Base-by-base conservation (phyloP, 805 yeast genomes). In the Metschnikowia continentalis region DNA sequence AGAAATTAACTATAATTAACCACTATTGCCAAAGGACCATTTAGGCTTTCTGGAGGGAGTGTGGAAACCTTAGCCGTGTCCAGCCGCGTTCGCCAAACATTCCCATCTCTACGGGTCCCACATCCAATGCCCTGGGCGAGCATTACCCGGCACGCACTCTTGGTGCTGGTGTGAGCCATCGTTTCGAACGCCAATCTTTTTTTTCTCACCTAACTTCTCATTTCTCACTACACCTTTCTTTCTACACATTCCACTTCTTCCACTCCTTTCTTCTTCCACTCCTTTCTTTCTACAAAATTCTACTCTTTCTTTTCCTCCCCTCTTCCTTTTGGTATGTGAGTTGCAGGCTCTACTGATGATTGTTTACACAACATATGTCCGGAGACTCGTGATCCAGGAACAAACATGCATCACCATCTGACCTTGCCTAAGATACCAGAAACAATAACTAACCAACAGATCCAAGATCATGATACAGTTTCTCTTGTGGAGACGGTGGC, bases 401-500 rank as follows among this genome's bases (percentile, higher is more conserved):
- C 43, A 71, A 37, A 82, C 96, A 89, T 89, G 96, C 96, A 89
- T 89, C 96, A 89, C 96, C 96, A 89, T 86, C 96, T 89, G 96
- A 88, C 65, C 32, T 60, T 51, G 41, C 32, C 50, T 36, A 10
- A 26, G 11, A 15, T 43, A 2, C 22, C n/a, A 20, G 10, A 14
- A 14, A 20, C 38, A 35, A 7, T n/a, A 35, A 33, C 46, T 42
- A 42, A 42, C 46, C 14, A 14, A 10, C 38, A 42, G 46, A 11
- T n/a, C 7, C 35, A 20, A 3, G 32, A n/a, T 13, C 14, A 15
- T 39, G 15, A 42, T 44, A 30, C 35, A 32, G 41, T 42, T 42
- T 36, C 37, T 46, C 14, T 10, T n/a, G 33, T 50, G 56, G 38
- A 36, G 56, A 33, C 50, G 50, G 32, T 32, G 46, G 52, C 45